A percentile compares a stretch with the other conserved stretches of the same genome.
Evolutionary conservation across 345 rosid species (phyloP).

Genomic region (Euphorbia tirucalli): DNA sequence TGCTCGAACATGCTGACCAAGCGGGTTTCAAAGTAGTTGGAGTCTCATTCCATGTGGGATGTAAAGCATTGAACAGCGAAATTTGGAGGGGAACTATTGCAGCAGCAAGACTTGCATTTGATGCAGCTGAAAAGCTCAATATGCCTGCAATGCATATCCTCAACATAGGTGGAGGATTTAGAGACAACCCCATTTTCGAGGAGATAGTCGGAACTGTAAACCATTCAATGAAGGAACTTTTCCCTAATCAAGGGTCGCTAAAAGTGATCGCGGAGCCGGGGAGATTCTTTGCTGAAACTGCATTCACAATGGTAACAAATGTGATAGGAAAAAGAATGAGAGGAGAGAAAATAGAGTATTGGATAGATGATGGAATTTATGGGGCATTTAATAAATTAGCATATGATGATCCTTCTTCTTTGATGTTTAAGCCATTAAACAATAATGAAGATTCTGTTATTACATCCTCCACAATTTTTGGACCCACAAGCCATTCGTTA

Average conservation of each 20-base stretch:
- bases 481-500: conserved; percentile 35
- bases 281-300: conserved; percentile 27
- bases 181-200: conserved; percentile 16
- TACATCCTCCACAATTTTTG: conserved; percentile 33
- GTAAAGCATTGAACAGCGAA: conserved; percentile 5
- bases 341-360: conserved; percentile 28
- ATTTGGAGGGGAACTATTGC: conserved; percentile 26
- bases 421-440: conserved; percentile 24
- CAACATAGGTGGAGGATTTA: conserved; percentile 37
- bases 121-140: conserved; percentile 19
- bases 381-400: conserved; percentile 26
- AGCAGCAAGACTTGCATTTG: conserved; percentile 27
- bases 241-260: conserved; percentile 12
- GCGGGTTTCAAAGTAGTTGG: conserved; percentile 21
- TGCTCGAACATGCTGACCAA: conserved; percentile 23
- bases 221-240: conserved; percentile 19
- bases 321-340: conserved; percentile 36
- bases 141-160: conserved; percentile 26
- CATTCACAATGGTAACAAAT: conserved; percentile 29
- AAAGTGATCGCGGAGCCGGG: conserved; percentile 32
- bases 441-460: not conserved
- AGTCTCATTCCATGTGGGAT: conserved; percentile 33
- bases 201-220: conserved; percentile 24
- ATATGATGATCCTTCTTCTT: conserved; percentile 16
- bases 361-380: conserved; percentile 38